A percentile compares a stretch with the other conserved stretches of the same genome.
Evolutionary conservation across 345 rosid species (phyloP).

Genomic region (Corchorus olitorius): DNA sequence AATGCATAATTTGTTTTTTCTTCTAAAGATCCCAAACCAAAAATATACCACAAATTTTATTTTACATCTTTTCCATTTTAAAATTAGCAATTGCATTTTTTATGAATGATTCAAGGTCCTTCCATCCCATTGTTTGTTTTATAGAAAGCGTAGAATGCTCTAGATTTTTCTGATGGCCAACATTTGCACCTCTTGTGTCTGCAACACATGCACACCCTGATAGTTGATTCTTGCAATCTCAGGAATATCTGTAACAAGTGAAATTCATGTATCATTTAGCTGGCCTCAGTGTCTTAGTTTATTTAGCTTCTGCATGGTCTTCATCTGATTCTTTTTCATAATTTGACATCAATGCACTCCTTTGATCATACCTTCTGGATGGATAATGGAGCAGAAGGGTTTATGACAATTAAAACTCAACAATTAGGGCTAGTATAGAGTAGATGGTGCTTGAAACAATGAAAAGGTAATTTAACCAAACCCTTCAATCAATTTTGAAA

Average conservation of each 20-base stretch:
- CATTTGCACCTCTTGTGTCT: neutral
- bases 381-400: neutral
- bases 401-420: too few species aligned
- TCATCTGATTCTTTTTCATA: neutral
- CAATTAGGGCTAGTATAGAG: too few species aligned
- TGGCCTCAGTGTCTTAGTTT: neutral
- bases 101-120: neutral
- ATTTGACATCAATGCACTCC: neutral
- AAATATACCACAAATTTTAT: neutral
- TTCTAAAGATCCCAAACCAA: neutral
- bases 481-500: too few species aligned
- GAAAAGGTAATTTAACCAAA: too few species aligned
- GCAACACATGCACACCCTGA: neutral
- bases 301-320: neutral
- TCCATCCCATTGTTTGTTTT: neutral
- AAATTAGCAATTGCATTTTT: neutral
- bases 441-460: too few species aligned
- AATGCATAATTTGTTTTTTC: neutral
- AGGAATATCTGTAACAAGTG: neutral
- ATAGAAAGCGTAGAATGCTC: neutral
- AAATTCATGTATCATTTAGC: neutral
- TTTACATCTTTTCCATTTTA: neutral
- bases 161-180: neutral
- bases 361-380: neutral
- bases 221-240: neutral